Conservation (phyloP, 306 rosid species). For the Begonia peltatifolia region DNA sequence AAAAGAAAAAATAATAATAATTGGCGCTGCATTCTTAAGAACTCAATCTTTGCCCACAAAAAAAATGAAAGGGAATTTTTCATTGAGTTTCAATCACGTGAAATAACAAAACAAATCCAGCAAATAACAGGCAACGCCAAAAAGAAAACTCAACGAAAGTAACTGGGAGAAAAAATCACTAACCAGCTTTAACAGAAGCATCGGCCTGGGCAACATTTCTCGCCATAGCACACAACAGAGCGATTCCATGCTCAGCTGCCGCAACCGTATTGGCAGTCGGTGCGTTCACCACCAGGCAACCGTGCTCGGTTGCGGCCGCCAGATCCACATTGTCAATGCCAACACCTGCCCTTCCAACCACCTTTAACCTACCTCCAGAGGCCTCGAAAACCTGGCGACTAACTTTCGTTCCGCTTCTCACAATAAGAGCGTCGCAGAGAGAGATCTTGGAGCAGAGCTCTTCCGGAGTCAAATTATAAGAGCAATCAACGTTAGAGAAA, state of each 20-base stretch:
- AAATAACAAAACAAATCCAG: too few relatives aligned
- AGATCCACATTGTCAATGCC: constrained; percentile 99
- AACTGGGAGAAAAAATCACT: constrained; percentile 2
- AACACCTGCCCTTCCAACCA: constrained; percentile 94
- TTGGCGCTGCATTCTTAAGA: too few relatives aligned
- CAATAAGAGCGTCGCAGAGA: constrained; percentile 86
- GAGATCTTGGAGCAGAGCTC: constrained; percentile 98
- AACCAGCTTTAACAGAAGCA: constrained; percentile 86
- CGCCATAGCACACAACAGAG: constrained; percentile 87
- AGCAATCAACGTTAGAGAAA: constrained; percentile 78
- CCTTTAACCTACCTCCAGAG: constrained; percentile 80
- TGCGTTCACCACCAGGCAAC: constrained; percentile 88
- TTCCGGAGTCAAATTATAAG: constrained; percentile 70
- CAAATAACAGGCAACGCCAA: too few relatives aligned
- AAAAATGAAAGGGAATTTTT: too few relatives aligned
- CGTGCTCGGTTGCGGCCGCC: constrained; percentile 92
- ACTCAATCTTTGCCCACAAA: too few relatives aligned
- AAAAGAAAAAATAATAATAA: too few relatives aligned
- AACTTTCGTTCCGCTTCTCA: constrained; percentile 90
- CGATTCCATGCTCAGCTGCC: constrained; percentile 91
- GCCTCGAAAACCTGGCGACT: constrained; percentile 84
- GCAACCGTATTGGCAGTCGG: constrained; percentile 97
- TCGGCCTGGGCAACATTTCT: constrained; percentile 95
- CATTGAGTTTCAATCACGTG: too few relatives aligned
- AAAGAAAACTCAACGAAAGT: background rate